A percentile compares a stretch with the other conserved stretches of the same genome.
phyloP scores from a whole-genome alignment of 768 basidiomycete species.

The Psilocybe subaeruginosa region DNA sequence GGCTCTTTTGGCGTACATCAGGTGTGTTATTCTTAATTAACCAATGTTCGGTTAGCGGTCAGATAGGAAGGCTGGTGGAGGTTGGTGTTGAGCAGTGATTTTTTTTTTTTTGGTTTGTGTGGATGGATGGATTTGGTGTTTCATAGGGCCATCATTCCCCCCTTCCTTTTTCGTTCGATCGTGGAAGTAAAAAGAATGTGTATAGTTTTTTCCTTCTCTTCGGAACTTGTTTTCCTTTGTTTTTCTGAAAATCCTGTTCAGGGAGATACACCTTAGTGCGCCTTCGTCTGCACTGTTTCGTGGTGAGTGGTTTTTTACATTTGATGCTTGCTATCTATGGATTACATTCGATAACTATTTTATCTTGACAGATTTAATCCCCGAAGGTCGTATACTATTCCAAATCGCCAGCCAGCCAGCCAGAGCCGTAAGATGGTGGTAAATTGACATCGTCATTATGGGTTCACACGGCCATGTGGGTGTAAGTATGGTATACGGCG shows the following conservation, averaged over 20 bases:
- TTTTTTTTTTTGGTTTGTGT: neutral
- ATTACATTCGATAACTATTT: constrained; percentile 6
- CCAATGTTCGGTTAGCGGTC: neutral
- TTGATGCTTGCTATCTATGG: neutral
- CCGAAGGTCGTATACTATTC: neutral
- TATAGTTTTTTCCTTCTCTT: constrained; percentile 14
- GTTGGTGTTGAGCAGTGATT: neutral
- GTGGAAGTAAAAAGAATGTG: constrained; percentile 20
- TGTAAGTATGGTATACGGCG: neutral
- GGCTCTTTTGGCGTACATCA: constrained; percentile 6
- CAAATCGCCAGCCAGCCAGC: neutral
- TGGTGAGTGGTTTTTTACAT: constrained; percentile 14
- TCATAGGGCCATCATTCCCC: constrained; percentile 1
- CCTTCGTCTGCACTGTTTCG: constrained; percentile 11
- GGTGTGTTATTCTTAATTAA: constrained; percentile 24
- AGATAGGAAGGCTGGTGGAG: constrained; percentile 3
- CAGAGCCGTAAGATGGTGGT: neutral
- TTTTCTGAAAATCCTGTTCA: constrained; percentile 19
- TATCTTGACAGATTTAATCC: constrained; percentile 4
- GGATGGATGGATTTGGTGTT: neutral
- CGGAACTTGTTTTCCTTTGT: constrained; percentile 2
- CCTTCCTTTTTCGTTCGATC: neutral
- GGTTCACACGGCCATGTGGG: neutral
- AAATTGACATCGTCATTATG: neutral
- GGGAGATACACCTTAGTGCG: constrained; percentile 12